These are phyloP conservation scores for Rhizophagus sp. DNA, from an alignment of 192 early-diverging fungal genomes.

Conservation along the genomic window DNA sequence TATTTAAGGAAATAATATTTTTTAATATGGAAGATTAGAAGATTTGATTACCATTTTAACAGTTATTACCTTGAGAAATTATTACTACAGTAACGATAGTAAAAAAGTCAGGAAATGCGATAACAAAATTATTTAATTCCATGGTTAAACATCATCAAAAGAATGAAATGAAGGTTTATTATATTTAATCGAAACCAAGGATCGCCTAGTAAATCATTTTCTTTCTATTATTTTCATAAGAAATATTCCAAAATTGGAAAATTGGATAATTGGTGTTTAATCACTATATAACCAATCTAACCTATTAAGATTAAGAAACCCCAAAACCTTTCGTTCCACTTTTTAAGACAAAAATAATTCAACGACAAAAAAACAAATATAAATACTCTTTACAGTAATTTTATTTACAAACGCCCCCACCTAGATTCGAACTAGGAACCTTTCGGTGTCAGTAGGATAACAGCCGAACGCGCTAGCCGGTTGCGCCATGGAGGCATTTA, in stretches of 20 bases:
- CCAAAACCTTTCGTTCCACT: too few relatives aligned
- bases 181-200: neutral
- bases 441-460: slow-evolving; percentile 22
- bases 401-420: slow-evolving; percentile 14
- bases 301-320: too few relatives aligned
- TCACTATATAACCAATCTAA: too few relatives aligned
- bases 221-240: neutral
- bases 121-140: neutral
- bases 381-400: too few relatives aligned
- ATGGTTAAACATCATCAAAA: neutral
- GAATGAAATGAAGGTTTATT: neutral
- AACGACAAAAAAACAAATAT: too few relatives aligned
- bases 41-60: neutral
- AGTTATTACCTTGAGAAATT: slow-evolving; percentile 13
- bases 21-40: neutral
- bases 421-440: slow-evolving; percentile 32
- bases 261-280: too few relatives aligned
- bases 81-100: neutral
- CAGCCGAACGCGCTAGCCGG: slow-evolving; percentile 32
- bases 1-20: neutral
- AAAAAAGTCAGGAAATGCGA: neutral
- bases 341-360: too few relatives aligned
- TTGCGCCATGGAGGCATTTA: slow-evolving; percentile 30
- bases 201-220: too few relatives aligned
- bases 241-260: neutral